Evolutionary conservation across 371 early-diverging fungal genomes (phyloP).

Genomic region (Dichotomocladium elegans): DNA sequence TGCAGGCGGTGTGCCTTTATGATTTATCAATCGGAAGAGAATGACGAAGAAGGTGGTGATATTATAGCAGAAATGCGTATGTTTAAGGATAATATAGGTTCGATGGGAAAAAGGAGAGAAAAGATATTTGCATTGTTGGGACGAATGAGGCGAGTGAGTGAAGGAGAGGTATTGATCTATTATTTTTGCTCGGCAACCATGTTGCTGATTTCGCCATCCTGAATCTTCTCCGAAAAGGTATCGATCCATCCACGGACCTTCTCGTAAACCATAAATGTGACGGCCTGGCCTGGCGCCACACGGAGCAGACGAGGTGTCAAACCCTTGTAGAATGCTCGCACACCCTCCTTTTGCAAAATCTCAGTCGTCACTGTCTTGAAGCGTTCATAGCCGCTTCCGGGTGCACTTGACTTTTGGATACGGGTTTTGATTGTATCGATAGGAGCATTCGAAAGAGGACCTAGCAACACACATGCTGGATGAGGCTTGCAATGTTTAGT

Average conservation of each 20-base stretch:
- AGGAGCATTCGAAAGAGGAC: constrained; percentile 15
- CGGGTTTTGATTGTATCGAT: constrained; percentile 98
- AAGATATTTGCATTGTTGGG: background rate
- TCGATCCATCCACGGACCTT: constrained; percentile 77
- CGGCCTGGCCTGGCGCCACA: constrained; percentile 84
- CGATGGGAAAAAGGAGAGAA: background rate
- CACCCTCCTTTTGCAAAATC: constrained; percentile 74
- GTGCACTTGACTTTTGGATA: constrained; percentile 81
- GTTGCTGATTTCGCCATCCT: constrained; percentile 25
- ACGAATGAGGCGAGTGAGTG: background rate
- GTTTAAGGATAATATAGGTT: too few species aligned
- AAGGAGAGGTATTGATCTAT: constrained; percentile 10
- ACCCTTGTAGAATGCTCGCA: constrained; percentile 93
- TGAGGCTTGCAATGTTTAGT: too few species aligned
- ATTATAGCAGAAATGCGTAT: too few species aligned
- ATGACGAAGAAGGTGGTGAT: too few species aligned
- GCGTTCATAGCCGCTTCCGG: constrained; percentile 77
- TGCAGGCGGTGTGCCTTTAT: too few species aligned
- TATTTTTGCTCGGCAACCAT: constrained; percentile 13
- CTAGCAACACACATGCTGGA: background rate
- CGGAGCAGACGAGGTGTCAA: constrained; percentile 91
- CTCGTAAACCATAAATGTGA: constrained; percentile 89
- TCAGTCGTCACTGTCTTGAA: constrained; percentile 50
- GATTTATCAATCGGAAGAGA: too few species aligned
- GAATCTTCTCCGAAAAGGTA: constrained; percentile 42